Evolutionary conservation across 2,329 filamentous ascomycete species (phyloP), one percentile per base, ranked within the genome.

Genomic region (Ophiostoma sp.): DNA sequence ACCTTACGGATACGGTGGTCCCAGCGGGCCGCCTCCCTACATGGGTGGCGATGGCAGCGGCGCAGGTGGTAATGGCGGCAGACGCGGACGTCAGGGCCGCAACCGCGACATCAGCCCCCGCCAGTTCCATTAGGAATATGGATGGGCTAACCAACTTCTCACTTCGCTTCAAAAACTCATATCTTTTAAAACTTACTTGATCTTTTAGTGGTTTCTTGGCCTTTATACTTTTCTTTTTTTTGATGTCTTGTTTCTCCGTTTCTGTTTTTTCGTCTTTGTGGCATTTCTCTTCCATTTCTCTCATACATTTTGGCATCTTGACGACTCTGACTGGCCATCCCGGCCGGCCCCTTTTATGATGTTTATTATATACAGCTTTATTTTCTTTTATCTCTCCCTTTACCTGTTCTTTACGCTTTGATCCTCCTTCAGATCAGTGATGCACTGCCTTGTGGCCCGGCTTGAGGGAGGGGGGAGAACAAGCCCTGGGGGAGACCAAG

Each of bases 1-100:
- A 79, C 77, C 18, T 81, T 82, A 71, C 68, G 78, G 77, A 27
- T 84, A 83, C 71, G 77, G 78, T 65, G 81, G 79, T 67, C 77
- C 81, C 80, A 18, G 12, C 63, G 60, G 60, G 70, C 81, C 80
- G 72, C 80, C 84, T 77, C 81, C 79, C 18, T 86, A 84, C 73
- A 79, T 84, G 78, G 81, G 82, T 71, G 84, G 87, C 74, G 84
- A 85, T 72, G 83, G 84, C 73, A 80, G 79, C 72, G 85, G 84
- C 76, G 75, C 79, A 71, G 80, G 85, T 76, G 82, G 80, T 72
- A 85, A 84, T 71, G 79, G 85, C 76, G 82, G 80, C 72, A 86
- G 84, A 76, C 76, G 78, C 71, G 79, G 85, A 76, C 83, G 86
- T 73, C 85, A 85, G 77, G 83, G 86, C 55, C 68, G 44, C 49